A percentile compares a stretch with the other conserved stretches of the same genome.
These are phyloP conservation scores for Lyophyllum decastes DNA, from an alignment of 768 basidiomycete genomes.

Conservation along the genomic window DNA sequence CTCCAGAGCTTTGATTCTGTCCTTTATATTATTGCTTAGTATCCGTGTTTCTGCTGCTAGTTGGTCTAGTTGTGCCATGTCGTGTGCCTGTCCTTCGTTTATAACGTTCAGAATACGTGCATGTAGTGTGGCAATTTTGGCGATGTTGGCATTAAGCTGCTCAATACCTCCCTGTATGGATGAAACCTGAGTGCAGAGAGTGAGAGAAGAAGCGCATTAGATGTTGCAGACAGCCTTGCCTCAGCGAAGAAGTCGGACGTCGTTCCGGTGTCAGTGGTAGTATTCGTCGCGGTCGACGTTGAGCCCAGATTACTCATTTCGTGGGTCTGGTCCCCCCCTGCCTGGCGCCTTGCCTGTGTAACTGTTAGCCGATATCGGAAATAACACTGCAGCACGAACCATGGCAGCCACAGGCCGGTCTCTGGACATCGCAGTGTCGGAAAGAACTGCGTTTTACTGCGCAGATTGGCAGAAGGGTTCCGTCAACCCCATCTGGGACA, in stretches of 20 bases:
- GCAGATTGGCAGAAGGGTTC: not conserved
- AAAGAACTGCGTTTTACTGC: conserved; percentile 2
- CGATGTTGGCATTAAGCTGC: conserved; percentile 37
- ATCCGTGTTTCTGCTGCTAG: conserved; percentile 61
- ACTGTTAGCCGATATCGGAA: not conserved
- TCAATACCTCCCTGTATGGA: conserved; percentile 43
- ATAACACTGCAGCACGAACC: conserved; percentile 21
- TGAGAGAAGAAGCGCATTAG: not conserved
- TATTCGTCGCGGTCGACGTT: not conserved
- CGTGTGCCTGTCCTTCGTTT: conserved; percentile 28
- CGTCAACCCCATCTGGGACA: not conserved
- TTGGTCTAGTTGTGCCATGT: conserved; percentile 48
- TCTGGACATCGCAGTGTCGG: conserved; percentile 27
- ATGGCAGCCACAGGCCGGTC: conserved; percentile 41
- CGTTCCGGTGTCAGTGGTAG: conserved; percentile 10
- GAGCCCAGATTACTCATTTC: conserved; percentile 30
- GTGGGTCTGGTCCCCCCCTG: conserved; percentile 20
- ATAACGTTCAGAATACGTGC: conserved; percentile 37
- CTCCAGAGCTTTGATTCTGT: conserved; percentile 60
- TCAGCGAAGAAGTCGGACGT: conserved; percentile 36
- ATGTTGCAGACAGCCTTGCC: conserved; percentile 20
- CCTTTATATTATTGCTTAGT: conserved; percentile 57
- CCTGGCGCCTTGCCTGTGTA: conserved; percentile 33
- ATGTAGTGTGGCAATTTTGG: conserved; percentile 38
- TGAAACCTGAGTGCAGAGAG: conserved; percentile 29